A percentile compares a stretch with the other conserved stretches of the same genome.
Evolutionary conservation across 2,329 filamentous ascomycete species (phyloP).

Genomic region (Chrysoporthe deuterocubensis): DNA sequence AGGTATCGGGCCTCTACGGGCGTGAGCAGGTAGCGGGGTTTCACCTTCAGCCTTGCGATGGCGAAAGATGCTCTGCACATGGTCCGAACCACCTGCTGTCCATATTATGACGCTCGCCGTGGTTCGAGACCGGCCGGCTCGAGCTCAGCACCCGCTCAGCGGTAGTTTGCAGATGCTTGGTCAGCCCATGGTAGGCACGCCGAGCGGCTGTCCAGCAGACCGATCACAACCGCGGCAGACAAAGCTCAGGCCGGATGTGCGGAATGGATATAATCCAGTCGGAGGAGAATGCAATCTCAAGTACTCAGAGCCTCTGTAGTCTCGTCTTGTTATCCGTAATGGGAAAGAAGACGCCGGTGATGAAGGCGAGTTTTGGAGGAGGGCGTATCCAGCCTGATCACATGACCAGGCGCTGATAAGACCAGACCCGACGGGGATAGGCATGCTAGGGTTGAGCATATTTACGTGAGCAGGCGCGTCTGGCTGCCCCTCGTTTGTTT

Average conservation of each 20-base stretch:
- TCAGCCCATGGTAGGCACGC: too few species aligned
- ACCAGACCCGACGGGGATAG: slow-evolving; percentile 23
- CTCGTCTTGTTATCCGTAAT: too few species aligned
- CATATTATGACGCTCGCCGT: too few species aligned
- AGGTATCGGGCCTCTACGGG: too few species aligned
- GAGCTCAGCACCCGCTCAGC: too few species aligned
- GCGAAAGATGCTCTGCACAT: not conserved
- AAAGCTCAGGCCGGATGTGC: not conserved
- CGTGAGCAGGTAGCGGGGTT: not conserved
- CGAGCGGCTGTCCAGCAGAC: too few species aligned
- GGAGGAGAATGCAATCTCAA: not conserved
- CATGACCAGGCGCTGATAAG: slow-evolving; percentile 28
- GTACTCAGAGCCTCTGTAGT: not conserved
- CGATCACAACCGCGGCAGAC: not conserved
- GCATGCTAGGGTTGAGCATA: slow-evolving; percentile 27
- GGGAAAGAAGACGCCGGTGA: too few species aligned
- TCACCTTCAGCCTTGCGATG: slow-evolving; percentile 1
- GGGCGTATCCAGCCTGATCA: not conserved
- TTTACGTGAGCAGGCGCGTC: slow-evolving; percentile 27
- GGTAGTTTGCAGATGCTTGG: too few species aligned
- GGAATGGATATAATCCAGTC: not conserved
- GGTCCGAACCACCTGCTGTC: too few species aligned
- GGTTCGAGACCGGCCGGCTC: too few species aligned
- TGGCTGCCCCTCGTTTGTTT: slow-evolving; percentile 26
- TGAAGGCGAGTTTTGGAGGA: not conserved